Conservation (phyloP, 164 flowering plant genomes). For the Chloranthus sessilifolius region DNA sequence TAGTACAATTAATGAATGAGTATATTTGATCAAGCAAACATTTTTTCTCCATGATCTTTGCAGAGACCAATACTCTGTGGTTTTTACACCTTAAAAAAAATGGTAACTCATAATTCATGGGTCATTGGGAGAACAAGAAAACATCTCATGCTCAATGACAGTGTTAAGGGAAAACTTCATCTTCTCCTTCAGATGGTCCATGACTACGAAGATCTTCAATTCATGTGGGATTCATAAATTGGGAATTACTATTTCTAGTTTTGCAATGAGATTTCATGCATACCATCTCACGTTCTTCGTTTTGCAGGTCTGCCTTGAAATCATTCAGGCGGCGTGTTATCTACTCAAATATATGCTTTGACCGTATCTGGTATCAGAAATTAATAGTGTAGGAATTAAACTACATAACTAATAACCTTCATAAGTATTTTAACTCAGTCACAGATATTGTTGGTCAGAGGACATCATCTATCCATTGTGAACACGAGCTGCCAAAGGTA, state of each 20-base stretch:
- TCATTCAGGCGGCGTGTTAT: constrained; percentile 72
- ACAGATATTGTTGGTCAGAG: constrained; percentile 90
- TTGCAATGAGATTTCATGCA: neutral
- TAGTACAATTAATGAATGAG: too few relatives aligned
- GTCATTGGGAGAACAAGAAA: constrained; percentile 72
- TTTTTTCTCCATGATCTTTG: constrained; percentile 3
- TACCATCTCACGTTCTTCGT: constrained; percentile 4
- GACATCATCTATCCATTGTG: constrained; percentile 72
- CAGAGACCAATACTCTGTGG: constrained; percentile 80
- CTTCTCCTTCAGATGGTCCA: constrained; percentile 79
- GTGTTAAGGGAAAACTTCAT: constrained; percentile 58
- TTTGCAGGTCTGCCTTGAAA: constrained; percentile 76
- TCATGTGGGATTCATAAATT: constrained; percentile 65
- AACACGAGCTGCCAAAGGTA: constrained; percentile 82
- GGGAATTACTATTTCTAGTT: neutral
- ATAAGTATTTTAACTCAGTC: constrained; percentile 32
- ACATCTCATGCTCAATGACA: constrained; percentile 72
- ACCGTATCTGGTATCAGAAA: constrained; percentile 59
- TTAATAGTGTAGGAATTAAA: neutral
- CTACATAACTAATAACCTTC: neutral
- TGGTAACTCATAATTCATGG: constrained; percentile 47
- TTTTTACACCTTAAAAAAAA: constrained; percentile 45
- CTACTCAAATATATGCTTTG: constrained; percentile 71
- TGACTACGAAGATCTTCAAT: constrained; percentile 65
- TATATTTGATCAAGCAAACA: neutral